Base-by-base conservation (phyloP, 2,329 filamentous ascomycete species). In the Epichloe typhina region DNA sequence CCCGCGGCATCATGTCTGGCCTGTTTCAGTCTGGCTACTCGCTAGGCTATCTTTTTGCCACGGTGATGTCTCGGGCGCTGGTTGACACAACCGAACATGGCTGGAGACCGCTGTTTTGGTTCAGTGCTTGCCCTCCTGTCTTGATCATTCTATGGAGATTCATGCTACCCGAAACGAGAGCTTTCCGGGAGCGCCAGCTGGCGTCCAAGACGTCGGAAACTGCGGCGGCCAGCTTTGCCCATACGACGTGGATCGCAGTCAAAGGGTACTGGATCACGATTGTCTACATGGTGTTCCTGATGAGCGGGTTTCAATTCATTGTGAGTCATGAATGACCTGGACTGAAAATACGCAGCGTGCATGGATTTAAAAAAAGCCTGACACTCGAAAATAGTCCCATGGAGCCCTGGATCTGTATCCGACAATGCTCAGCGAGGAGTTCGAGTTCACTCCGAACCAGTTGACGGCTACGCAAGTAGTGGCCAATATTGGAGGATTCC, bases 401-500 rank as follows among this genome's bases (percentile, higher is more conserved):
- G 35, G 46, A 7, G 50, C 46, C 21, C 26, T 26, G 36, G 46
- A 47, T 31, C 35, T 23, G 21, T 35, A 33, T 21, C 39, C 40
- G 39, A 45, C 6, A 9, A 33, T 37, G 21, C 31, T 45, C n/a
- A 11, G 9, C 23, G 23, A 43, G n/a, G 46, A 47, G 17, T 21
- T 47, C 33, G 41, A 43, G 31, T 43, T 43, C 9, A 37, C 31
- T 36, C 31, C 41, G n/a, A n/a, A 45, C 37, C 42, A 45, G 35
- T 23, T 45, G 48, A 37, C 48, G 9, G 13, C 21, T 8, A 50
- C 41, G 11, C 48, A 50, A 17, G 48, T 50, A 15, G 40, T 50
- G 17, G 48, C 48, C 21, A 50, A 50, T 37, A 42, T 45, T 9
- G 48, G 48, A 17, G 48, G 48, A 8, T 42, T 50, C 40, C 33